These are phyloP conservation scores for Ustilago curta DNA, from an alignment of 1,284 basidiomycete genomes.

Conservation along the genomic window DNA sequence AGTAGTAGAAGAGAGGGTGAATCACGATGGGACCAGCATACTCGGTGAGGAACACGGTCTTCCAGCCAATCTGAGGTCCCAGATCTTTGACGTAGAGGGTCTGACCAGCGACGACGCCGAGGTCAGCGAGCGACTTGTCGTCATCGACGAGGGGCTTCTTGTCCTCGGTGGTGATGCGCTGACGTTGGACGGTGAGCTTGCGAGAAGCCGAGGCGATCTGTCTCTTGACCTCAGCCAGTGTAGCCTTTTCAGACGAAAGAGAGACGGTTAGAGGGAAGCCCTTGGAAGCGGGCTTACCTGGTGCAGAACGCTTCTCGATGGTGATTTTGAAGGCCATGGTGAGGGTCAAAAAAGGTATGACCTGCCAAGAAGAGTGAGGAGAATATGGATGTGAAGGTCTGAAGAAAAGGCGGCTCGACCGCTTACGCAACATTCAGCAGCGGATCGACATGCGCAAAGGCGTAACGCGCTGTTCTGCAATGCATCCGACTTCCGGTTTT, in stretches of 20 bases:
- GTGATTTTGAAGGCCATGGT: slow-evolving; percentile 49
- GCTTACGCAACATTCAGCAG: background rate
- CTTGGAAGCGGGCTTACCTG: slow-evolving; percentile 53
- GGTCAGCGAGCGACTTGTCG: slow-evolving; percentile 46
- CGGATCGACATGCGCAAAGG: slow-evolving; percentile 3
- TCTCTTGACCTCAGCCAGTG: slow-evolving; percentile 58
- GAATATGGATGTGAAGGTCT: slow-evolving; percentile 6
- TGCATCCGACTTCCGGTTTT: slow-evolving; percentile 12
- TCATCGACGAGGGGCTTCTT: slow-evolving; percentile 62
- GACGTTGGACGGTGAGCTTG: slow-evolving; percentile 53
- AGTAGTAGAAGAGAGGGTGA: slow-evolving; percentile 86
- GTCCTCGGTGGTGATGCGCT: slow-evolving; percentile 62
- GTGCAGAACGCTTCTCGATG: slow-evolving; percentile 47
- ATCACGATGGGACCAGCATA: slow-evolving; percentile 84
- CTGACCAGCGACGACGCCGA: slow-evolving; percentile 44
- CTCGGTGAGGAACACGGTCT: slow-evolving; percentile 68
- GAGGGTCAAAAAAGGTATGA: background rate
- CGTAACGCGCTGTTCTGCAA: slow-evolving; percentile 12
- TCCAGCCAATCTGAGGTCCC: slow-evolving; percentile 67
- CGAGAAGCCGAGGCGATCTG: slow-evolving; percentile 46
- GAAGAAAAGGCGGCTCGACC: slow-evolving; percentile 7
- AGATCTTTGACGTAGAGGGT: slow-evolving; percentile 66
- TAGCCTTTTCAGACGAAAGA: slow-evolving; percentile 42
- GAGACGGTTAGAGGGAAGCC: slow-evolving; percentile 53
- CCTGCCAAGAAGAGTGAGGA: background rate